Conservation (phyloP, 139 green algal genomes). For the Trebouxia sp. region DNA sequence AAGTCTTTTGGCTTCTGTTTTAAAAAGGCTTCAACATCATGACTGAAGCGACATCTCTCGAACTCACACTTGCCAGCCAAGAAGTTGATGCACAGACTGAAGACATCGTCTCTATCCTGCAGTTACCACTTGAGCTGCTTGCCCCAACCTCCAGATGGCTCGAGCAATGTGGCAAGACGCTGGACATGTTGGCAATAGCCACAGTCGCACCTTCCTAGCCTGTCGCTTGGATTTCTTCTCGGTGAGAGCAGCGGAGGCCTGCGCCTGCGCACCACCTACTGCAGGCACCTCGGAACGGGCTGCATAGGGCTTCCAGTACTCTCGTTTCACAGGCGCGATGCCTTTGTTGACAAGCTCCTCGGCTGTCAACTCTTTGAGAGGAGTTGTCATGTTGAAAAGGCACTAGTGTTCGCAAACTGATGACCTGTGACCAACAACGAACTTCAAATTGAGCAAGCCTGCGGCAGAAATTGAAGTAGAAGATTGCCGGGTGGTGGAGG, state of each 20-base stretch:
- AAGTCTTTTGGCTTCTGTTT: constrained; percentile 66
- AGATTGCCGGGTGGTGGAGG: too few relatives aligned
- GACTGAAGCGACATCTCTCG: constrained; percentile 72
- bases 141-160: too few relatives aligned
- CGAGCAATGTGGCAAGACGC: too few relatives aligned
- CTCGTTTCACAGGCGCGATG: constrained; percentile 40
- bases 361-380: not conserved
- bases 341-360: not conserved
- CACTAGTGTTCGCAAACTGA: not conserved
- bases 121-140: too few relatives aligned
- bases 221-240: constrained; percentile 19
- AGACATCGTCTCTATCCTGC: not conserved
- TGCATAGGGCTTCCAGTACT: constrained; percentile 24
- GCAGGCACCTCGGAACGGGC: not conserved
- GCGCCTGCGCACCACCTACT: not conserved
- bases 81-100: constrained; percentile 54
- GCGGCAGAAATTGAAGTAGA: not conserved
- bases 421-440: not conserved
- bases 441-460: not conserved
- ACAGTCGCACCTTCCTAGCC: constrained; percentile 1
- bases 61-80: constrained; percentile 52
- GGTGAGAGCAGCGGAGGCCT: not conserved
- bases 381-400: not conserved
- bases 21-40: constrained; percentile 71
- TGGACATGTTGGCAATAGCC: too few relatives aligned